Base-by-base conservation (phyloP, 2,329 filamentous ascomycete species). In the Penicillium rolfsii region DNA sequence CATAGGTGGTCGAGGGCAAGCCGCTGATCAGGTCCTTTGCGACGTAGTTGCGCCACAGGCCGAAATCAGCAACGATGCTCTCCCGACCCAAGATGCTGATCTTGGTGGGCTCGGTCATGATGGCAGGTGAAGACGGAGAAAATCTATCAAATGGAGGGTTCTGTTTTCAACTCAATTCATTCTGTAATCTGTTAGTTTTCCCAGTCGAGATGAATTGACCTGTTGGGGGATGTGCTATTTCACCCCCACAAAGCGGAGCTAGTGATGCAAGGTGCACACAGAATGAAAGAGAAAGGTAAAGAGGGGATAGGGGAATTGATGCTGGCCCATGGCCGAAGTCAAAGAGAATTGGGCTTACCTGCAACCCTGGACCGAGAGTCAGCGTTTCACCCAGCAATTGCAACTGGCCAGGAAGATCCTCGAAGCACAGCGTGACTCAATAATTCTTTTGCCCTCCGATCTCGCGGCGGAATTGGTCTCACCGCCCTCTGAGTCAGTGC, bases 61-160 rank as follows among this genome's bases (percentile, higher is more conserved):
- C 91, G 75, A 96, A 92, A 75, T 97, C 92, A 72, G 97, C 89
- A 65, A 97, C 84, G 70, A 99, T 98, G 72, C 89, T 90, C 69
- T 97, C 91, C 72, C 91, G 90, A 68, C 93, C 93, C 61, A 99
- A 82, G 68, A 99, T 96, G 38, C 86, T 84, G 73, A 98, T 92
- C 74, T 82, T 86, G 55, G 83, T 85, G 59, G 85, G 84, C 62
- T 74, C 75, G 33, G 70, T 65, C 74, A 77, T 77, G 50, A 59
- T 70, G 60, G 56, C 58, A 52, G 48, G 58, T 57, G 64, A 55
- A 55, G 52, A 35, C 46, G 45, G 55, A 57, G 55, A 46, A 57
- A 46, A 50, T 58, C 55, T 33, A 46, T 50, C 49, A 65, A 30
- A 59, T 52, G 62, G 54, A 56, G 58, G 49, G 26, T 49, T 57